phyloP scores from a whole-genome alignment of 1,139 yeast genomes.

The Hyphopichia buzzinii region DNA sequence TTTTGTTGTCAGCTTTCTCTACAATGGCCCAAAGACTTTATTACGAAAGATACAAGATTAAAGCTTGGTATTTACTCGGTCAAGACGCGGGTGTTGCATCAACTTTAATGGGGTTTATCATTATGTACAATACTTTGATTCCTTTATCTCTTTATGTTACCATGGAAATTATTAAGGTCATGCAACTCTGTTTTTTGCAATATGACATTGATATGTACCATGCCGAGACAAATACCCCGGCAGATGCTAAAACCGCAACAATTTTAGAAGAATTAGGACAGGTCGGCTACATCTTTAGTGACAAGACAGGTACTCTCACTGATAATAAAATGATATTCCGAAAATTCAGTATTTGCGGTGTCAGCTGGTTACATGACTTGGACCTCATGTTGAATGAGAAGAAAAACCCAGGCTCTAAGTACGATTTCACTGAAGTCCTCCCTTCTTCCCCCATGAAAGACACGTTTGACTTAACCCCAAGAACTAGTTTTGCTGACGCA shows the following conservation, averaged over 20 bases:
- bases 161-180: slow-evolving; percentile 89
- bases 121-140: slow-evolving; percentile 95
- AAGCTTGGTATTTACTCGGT: slow-evolving; percentile 72
- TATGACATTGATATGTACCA: slow-evolving; percentile 96
- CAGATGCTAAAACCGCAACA: slow-evolving; percentile 93
- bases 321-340: slow-evolving; percentile 87
- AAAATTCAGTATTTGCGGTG: slow-evolving; percentile 81
- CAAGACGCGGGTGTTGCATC: slow-evolving; percentile 87
- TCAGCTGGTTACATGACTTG: slow-evolving; percentile 83
- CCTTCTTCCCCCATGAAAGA: background rate
- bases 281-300: slow-evolving; percentile 90
- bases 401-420: slow-evolving; percentile 11
- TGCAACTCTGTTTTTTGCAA: slow-evolving; percentile 78
- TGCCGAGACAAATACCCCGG: slow-evolving; percentile 78
- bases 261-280: slow-evolving; percentile 96
- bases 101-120: slow-evolving; percentile 90
- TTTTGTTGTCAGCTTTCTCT: slow-evolving; percentile 72
- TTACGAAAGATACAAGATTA: slow-evolving; percentile 39
- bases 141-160: slow-evolving; percentile 94
- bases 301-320: slow-evolving; percentile 95
- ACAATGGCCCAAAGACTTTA: slow-evolving; percentile 72
- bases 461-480: slow-evolving; percentile 2
- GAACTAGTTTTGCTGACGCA: slow-evolving; percentile 2
- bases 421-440: background rate
- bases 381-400: slow-evolving; percentile 42